Conservation (phyloP, 2,329 filamentous ascomycete species). For the Boeremia exigua region DNA sequence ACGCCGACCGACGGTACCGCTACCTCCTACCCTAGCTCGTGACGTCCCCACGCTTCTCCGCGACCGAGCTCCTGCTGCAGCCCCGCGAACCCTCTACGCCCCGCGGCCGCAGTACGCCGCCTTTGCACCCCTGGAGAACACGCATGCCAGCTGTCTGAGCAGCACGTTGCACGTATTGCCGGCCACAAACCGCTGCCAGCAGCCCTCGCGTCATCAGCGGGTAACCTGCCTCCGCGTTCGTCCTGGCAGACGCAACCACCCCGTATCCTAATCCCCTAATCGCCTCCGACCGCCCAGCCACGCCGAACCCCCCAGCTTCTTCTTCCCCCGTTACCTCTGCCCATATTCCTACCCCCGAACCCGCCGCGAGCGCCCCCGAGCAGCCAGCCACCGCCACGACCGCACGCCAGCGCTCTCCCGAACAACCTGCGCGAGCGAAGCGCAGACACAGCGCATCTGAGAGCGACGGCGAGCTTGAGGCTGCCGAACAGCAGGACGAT, state of each 20-base stretch:
- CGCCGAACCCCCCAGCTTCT: slow-evolving; percentile 60
- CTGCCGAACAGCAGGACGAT: slow-evolving; percentile 21
- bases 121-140: slow-evolving; percentile 9
- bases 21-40: slow-evolving; percentile 23
- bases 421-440: slow-evolving; percentile 31
- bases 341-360: slow-evolving; percentile 33
- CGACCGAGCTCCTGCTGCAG: slow-evolving; percentile 15
- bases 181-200: slow-evolving; percentile 30
- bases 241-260: slow-evolving; percentile 74
- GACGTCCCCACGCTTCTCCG: slow-evolving; percentile 31
- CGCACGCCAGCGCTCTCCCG: slow-evolving; percentile 18
- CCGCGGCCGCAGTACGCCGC: not conserved
- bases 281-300: slow-evolving; percentile 71
- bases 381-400: slow-evolving; percentile 23
- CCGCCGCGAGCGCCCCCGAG: slow-evolving; percentile 21
- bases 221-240: slow-evolving; percentile 54
- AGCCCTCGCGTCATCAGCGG: slow-evolving; percentile 41
- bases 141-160: slow-evolving; percentile 27
- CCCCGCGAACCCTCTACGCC: slow-evolving; percentile 7
- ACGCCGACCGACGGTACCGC: slow-evolving; percentile 10
- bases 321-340: slow-evolving; percentile 49
- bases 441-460: slow-evolving; percentile 44
- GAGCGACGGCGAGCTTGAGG: slow-evolving; percentile 32
- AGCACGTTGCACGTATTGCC: slow-evolving; percentile 19
- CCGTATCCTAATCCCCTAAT: slow-evolving; percentile 63